Evolutionary conservation across 257 asterid genomes (phyloP).

Genomic region (Nicotiana noctiflora): DNA sequence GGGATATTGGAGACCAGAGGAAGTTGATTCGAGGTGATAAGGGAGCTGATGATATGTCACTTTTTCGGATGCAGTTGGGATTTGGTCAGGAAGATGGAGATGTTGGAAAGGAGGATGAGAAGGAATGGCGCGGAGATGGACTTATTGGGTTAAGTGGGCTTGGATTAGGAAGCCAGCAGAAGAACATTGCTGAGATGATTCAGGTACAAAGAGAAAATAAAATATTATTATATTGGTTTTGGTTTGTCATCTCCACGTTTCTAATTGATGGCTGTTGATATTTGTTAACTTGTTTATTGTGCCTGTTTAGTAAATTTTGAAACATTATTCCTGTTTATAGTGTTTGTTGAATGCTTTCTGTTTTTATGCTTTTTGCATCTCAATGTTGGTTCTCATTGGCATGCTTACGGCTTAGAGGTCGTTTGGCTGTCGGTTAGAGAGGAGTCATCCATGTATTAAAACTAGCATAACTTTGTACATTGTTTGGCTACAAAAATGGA

Average conservation of each 20-base stretch:
- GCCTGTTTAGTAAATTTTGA: not conserved
- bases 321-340: not conserved
- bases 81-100: conserved; percentile 10
- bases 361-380: not conserved
- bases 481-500: too few relatives aligned
- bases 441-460: too few relatives aligned
- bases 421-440: too few relatives aligned
- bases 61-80: conserved; percentile 12
- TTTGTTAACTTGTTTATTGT: not conserved
- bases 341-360: not conserved
- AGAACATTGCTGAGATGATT: conserved; percentile 15
- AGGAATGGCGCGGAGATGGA: conserved; percentile 21
- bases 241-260: not conserved
- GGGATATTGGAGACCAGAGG: conserved; percentile 18
- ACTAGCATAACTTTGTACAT: too few relatives aligned
- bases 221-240: not conserved
- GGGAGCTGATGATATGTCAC: conserved; percentile 1
- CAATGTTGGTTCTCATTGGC: not conserved
- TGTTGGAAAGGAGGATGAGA: conserved; percentile 6
- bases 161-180: conserved; percentile 19
- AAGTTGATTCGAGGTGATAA: conserved; percentile 11
- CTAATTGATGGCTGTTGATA: not conserved
- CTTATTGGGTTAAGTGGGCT: conserved; percentile 23
- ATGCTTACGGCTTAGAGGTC: not conserved
- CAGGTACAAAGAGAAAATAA: conserved; percentile 12